A percentile compares a stretch with the other conserved stretches of the same genome.
phyloP scores from a whole-genome alignment of 2,329 filamentous ascomycete genomes.

The Chaetomium globosum region DNA sequence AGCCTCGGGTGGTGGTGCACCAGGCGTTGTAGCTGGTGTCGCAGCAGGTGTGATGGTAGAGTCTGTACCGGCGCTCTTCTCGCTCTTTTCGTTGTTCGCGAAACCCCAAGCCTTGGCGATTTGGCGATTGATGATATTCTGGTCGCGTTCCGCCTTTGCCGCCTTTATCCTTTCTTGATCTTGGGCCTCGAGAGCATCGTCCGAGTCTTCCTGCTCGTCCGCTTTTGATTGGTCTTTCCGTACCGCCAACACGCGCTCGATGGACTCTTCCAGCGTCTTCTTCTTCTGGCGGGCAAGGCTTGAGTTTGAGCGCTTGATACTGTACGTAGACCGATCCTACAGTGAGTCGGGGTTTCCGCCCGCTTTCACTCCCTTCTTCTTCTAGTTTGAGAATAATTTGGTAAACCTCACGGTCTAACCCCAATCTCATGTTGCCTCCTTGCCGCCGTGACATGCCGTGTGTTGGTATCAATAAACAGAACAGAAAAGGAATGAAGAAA shows the following conservation, averaged over 20 bases:
- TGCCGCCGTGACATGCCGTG: slow-evolving; percentile 27
- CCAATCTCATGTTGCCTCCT: slow-evolving; percentile 33
- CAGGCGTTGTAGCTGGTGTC: slow-evolving; percentile 10
- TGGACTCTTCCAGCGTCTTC: slow-evolving; percentile 77
- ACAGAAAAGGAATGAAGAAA: not conserved
- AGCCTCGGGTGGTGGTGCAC: slow-evolving; percentile 4
- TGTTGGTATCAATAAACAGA: slow-evolving; percentile 13
- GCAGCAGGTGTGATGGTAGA: slow-evolving; percentile 11
- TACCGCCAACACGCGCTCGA: slow-evolving; percentile 77
- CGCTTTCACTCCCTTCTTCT: slow-evolving; percentile 51
- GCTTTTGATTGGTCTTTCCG: slow-evolving; percentile 66
- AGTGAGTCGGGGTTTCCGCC: slow-evolving; percentile 49
- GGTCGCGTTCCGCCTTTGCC: slow-evolving; percentile 35
- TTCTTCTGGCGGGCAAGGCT: slow-evolving; percentile 82
- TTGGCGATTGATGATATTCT: slow-evolving; percentile 47
- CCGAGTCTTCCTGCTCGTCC: slow-evolving; percentile 56
- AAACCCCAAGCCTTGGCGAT: slow-evolving; percentile 49
- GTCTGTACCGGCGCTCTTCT: slow-evolving; percentile 22
- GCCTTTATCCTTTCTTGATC: slow-evolving; percentile 33
- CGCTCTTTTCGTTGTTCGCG: slow-evolving; percentile 36
- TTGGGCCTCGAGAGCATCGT: slow-evolving; percentile 44
- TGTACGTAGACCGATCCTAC: slow-evolving; percentile 70
- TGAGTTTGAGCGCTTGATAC: slow-evolving; percentile 83
- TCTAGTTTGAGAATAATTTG: slow-evolving; percentile 77
- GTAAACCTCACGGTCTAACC: slow-evolving; percentile 73